Conservation (phyloP, 352 stramenopile genomes). For the Phytophthora pistaciae region DNA sequence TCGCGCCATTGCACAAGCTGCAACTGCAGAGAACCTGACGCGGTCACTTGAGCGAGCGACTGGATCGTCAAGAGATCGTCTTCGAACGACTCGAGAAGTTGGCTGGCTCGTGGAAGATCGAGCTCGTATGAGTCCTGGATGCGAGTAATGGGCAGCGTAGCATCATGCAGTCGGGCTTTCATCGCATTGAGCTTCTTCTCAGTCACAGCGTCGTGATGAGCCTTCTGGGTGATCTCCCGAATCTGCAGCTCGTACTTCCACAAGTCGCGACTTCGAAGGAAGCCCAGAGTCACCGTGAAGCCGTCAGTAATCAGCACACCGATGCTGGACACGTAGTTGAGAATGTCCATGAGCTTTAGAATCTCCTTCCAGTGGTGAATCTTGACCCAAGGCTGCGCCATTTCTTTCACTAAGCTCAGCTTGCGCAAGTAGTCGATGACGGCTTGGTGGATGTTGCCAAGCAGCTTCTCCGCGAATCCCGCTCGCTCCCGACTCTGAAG, state of each 20-base stretch:
- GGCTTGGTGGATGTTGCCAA: constrained; percentile 40
- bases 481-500: constrained; percentile 39
- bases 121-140: constrained; percentile 57
- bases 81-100: constrained; percentile 58
- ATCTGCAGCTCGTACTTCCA: constrained; percentile 70
- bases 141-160: constrained; percentile 51
- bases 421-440: constrained; percentile 57
- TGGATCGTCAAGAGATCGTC: constrained; percentile 71
- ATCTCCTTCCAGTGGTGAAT: constrained; percentile 72
- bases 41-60: constrained; percentile 55
- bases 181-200: constrained; percentile 70
- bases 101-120: constrained; percentile 34
- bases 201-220: constrained; percentile 60
- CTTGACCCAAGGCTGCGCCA: constrained; percentile 63
- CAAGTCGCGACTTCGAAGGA: constrained; percentile 54
- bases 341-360: constrained; percentile 51
- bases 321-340: constrained; percentile 60
- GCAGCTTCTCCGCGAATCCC: constrained; percentile 50
- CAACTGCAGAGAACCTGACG: constrained; percentile 39
- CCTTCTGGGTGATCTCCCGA: constrained; percentile 63
- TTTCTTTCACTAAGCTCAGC: constrained; percentile 58
- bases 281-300: constrained; percentile 58
- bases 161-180: constrained; percentile 54
- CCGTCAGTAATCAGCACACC: constrained; percentile 62
- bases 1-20: constrained; percentile 68